These are phyloP conservation scores for Olyra latifolia DNA, from an alignment of 176 grass and related monocot genomes.

Conservation along the genomic window DNA sequence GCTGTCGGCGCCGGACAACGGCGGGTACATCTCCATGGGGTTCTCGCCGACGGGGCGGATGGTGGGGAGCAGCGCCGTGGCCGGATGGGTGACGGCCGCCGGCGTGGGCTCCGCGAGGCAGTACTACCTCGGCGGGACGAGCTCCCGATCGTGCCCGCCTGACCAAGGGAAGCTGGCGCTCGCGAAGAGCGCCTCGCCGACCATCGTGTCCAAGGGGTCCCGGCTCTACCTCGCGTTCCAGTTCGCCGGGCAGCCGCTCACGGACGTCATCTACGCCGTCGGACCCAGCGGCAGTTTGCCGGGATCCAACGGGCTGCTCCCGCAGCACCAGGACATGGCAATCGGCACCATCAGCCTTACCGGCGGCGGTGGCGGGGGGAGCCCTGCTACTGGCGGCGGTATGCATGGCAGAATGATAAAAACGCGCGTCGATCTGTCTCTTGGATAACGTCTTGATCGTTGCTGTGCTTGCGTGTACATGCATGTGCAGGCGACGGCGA, in stretches of 20 bases:
- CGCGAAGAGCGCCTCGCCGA: slow-evolving; percentile 3
- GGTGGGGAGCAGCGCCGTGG: slow-evolving; percentile 58
- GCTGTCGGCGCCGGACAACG: slow-evolving; percentile 54
- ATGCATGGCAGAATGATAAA: neutral
- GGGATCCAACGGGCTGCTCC: slow-evolving; percentile 7
- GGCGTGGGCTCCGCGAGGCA: slow-evolving; percentile 36
- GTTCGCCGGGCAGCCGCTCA: slow-evolving; percentile 32
- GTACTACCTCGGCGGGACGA: slow-evolving; percentile 61
- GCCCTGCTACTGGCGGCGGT: slow-evolving; percentile 25
- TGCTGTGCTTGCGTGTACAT: neutral
- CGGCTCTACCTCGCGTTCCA: slow-evolving; percentile 63
- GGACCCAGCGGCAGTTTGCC: slow-evolving; percentile 29
- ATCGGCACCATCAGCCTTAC: slow-evolving; percentile 35
- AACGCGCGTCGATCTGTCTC: neutral
- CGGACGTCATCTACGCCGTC: slow-evolving; percentile 46
- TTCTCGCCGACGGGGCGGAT: slow-evolving; percentile 50
- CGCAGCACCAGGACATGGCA: slow-evolving; percentile 36
- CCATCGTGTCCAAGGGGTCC: slow-evolving; percentile 45
- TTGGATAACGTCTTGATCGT: neutral
- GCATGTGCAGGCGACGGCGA: neutral
- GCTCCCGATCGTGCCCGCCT: slow-evolving; percentile 41
- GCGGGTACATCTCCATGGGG: slow-evolving; percentile 43
- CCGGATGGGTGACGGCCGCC: slow-evolving; percentile 33
- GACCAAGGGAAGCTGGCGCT: slow-evolving; percentile 45
- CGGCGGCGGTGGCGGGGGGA: neutral